Conservation (phyloP, 768 basidiomycete species). For the Postia placenta region DNA sequence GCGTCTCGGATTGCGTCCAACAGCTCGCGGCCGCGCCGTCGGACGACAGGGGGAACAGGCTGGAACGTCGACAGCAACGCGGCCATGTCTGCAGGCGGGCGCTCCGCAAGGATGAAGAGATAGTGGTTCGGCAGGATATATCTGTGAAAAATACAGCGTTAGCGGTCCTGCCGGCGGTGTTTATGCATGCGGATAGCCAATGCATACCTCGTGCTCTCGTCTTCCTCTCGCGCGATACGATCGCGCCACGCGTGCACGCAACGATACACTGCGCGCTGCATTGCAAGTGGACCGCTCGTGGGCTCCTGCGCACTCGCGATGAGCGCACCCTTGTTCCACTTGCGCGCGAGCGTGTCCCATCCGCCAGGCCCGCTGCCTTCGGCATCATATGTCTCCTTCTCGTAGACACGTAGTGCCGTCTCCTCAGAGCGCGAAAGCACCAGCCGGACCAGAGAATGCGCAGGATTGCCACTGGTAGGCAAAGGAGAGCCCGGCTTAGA, state of each 20-base stretch:
- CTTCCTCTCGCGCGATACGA: constrained; percentile 67
- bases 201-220: constrained; percentile 75
- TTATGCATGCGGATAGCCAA: constrained; percentile 47
- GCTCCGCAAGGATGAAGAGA: constrained; percentile 69
- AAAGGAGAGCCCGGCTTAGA: constrained; percentile 12
- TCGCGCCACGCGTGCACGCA: constrained; percentile 84
- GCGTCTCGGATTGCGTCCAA: constrained; percentile 53
- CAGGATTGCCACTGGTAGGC: constrained; percentile 7
- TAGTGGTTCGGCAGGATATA: constrained; percentile 74
- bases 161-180: constrained; percentile 53
- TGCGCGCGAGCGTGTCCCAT: constrained; percentile 72
- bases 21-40: constrained; percentile 56
- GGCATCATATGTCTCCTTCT: constrained; percentile 63
- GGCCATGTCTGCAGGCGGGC: constrained; percentile 59
- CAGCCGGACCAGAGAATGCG: constrained; percentile 45
- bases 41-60: constrained; percentile 57
- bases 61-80: constrained; percentile 55
- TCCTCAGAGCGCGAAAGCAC: constrained; percentile 70
- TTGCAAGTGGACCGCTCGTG: constrained; percentile 5
- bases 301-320: constrained; percentile 30
- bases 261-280: constrained; percentile 61
- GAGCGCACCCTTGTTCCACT: constrained; percentile 71
- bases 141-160: constrained; percentile 61
- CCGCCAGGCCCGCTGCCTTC: constrained; percentile 56
- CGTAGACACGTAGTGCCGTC: constrained; percentile 69